Conservation (phyloP, 305 asterid genomes). For the Rubia tinctorum region DNA sequence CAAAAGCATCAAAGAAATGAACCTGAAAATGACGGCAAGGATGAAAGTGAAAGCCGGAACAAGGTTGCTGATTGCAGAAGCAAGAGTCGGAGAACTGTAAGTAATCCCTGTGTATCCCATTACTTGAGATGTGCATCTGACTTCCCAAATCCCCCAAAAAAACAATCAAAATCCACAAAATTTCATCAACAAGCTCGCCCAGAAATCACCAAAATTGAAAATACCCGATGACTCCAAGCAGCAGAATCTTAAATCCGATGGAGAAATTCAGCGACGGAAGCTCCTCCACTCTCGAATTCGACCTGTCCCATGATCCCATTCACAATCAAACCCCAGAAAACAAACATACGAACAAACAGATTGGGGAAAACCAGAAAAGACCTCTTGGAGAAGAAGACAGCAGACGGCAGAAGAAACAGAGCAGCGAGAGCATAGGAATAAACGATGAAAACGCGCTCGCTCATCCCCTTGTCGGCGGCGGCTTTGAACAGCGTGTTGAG, state of each 20-base stretch:
- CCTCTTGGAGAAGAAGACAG: conserved; percentile 50
- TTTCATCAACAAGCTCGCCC: not conserved
- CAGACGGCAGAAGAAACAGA: conserved; percentile 55
- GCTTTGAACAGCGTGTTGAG: conserved; percentile 76
- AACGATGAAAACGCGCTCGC: conserved; percentile 66
- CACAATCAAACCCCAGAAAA: not conserved
- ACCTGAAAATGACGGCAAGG: conserved; percentile 85
- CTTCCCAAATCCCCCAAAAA: not conserved
- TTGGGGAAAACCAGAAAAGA: not conserved
- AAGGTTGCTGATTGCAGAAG: conserved; percentile 91
- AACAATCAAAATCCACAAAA: not conserved
- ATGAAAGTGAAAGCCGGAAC: conserved; percentile 91
- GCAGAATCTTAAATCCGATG: conserved; percentile 45
- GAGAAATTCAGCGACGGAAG: conserved; percentile 40
- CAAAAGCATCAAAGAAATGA: not conserved
- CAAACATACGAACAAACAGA: not conserved
- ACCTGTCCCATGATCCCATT: conserved; percentile 32
- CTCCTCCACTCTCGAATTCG: conserved; percentile 20
- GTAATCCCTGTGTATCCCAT: conserved; percentile 82
- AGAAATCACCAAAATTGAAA: not conserved
- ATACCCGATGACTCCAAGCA: conserved; percentile 74
- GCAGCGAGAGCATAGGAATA: conserved; percentile 75
- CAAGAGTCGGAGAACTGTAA: conserved; percentile 83
- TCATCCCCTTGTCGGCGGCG: conserved; percentile 67
- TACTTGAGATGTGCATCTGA: conserved; percentile 67